Percentiles rank a stretch among this genome's conserved stretches.
phyloP scores from a whole-genome alignment of 805 yeast species.

The Naumovozyma baii region DNA sequence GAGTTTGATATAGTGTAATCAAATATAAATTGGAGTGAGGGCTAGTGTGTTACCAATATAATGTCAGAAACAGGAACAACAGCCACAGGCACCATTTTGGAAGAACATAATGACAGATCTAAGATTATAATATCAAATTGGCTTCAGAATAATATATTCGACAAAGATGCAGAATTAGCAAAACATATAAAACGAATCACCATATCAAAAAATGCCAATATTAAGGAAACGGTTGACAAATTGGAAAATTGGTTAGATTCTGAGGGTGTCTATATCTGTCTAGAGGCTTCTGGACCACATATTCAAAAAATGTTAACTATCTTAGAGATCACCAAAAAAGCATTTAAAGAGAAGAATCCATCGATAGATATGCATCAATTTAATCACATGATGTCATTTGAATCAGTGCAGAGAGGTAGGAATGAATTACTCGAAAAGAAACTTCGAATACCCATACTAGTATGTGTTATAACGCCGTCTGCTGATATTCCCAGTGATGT shows the following conservation, averaged over 20 bases:
- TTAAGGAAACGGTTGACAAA: slow-evolving; percentile 13
- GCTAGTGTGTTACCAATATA: no score
- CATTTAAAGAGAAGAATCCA: slow-evolving; percentile 1
- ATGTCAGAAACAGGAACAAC: no score
- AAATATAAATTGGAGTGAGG: no score
- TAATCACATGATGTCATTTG: slow-evolving; percentile 19
- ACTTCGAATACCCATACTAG: slow-evolving; percentile 17
- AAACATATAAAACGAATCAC: neutral
- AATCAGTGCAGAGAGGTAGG: slow-evolving; percentile 13
- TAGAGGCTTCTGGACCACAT: slow-evolving; percentile 23
- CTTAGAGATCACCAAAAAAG: slow-evolving; percentile 17
- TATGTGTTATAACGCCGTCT: slow-evolving; percentile 5
- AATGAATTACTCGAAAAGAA: slow-evolving; percentile 22
- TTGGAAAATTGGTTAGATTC: slow-evolving; percentile 2
- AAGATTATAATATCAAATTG: slow-evolving; percentile 1
- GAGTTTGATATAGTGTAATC: no score
- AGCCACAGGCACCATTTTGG: no score
- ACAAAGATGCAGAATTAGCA: neutral
- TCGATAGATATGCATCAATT: slow-evolving; percentile 9
- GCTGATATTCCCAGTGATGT: neutral
- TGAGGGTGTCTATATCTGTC: slow-evolving; percentile 4
- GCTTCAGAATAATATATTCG: neutral
- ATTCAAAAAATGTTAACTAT: slow-evolving; percentile 21
- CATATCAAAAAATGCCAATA: slow-evolving; percentile 18
- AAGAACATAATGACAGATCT: no score